Conservation (phyloP, 495 filamentous ascomycete genomes). For the Aspergillus nanangensis region DNA sequence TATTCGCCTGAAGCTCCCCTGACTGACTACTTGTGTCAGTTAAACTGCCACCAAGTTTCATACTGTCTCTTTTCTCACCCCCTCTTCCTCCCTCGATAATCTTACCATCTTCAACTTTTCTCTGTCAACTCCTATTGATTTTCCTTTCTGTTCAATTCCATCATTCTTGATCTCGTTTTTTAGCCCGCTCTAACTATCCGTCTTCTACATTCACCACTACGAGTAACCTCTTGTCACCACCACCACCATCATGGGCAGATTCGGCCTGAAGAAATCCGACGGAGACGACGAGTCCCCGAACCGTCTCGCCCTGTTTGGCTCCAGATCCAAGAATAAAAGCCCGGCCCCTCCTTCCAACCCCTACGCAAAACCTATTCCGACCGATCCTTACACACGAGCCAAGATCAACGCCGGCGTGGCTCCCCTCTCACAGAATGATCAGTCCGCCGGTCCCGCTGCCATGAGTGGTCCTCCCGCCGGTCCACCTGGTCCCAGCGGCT, state of each 20-base stretch:
- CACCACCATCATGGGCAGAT: slow-evolving; percentile 48
- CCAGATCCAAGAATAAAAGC: slow-evolving; percentile 55
- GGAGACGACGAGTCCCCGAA: slow-evolving; percentile 55
- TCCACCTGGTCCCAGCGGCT: slow-evolving; percentile 29
- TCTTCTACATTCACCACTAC: slow-evolving; percentile 9
- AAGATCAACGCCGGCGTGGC: slow-evolving; percentile 45
- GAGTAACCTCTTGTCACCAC: slow-evolving; percentile 5
- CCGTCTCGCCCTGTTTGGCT: slow-evolving; percentile 57
- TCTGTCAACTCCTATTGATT: neutral
- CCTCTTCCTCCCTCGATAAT: slow-evolving; percentile 7
- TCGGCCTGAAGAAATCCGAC: slow-evolving; percentile 59
- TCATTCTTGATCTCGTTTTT: slow-evolving; percentile 7
- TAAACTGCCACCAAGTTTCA: too few species aligned
- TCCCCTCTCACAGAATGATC: slow-evolving; percentile 21
- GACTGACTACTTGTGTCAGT: slow-evolving; percentile 13
- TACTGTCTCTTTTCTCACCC: slow-evolving; percentile 5
- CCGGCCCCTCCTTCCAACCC: slow-evolving; percentile 53
- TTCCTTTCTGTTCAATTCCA: neutral
- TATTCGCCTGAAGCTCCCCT: slow-evolving; percentile 22
- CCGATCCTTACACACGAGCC: slow-evolving; percentile 61
- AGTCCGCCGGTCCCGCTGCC: slow-evolving; percentile 12
- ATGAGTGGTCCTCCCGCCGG: neutral
- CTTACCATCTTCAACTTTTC: too few species aligned
- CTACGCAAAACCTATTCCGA: slow-evolving; percentile 59
- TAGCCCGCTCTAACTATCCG: slow-evolving; percentile 9